These are phyloP conservation scores for Pleurotus eryngii DNA, from an alignment of 768 basidiomycete species.

Conservation along the genomic window DNA sequence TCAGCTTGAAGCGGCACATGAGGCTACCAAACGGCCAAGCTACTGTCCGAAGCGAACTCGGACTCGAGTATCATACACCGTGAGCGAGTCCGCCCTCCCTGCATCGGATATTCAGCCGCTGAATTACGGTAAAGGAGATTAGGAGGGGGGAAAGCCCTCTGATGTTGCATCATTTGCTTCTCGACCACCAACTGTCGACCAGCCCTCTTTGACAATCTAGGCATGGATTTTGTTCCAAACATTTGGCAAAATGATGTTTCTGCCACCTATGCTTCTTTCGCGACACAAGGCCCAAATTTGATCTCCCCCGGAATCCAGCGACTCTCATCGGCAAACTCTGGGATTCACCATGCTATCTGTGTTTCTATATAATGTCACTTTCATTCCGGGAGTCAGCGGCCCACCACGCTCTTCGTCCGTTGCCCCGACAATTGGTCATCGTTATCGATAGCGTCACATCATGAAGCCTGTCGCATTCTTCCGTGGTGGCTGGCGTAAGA, in stretches of 20 bases:
- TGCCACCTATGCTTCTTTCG: background rate
- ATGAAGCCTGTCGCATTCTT: slow-evolving; percentile 9
- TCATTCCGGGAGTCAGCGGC: slow-evolving; percentile 3
- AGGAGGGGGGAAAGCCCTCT: slow-evolving; percentile 5
- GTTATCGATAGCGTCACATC: background rate
- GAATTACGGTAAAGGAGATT: slow-evolving; percentile 1
- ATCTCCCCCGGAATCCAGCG: background rate
- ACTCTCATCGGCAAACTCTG: slow-evolving; percentile 6
- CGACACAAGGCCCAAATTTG: slow-evolving; percentile 3
- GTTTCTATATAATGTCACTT: slow-evolving; percentile 1
- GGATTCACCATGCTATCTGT: background rate
- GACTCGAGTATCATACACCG: too few relatives aligned
- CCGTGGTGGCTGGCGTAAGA: slow-evolving; percentile 6
- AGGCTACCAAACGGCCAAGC: slow-evolving; percentile 2
- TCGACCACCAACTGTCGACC: slow-evolving; percentile 5
- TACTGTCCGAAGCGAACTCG: background rate
- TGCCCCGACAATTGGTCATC: background rate
- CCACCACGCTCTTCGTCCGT: background rate
- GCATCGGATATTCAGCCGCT: slow-evolving; percentile 1
- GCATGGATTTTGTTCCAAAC: slow-evolving; percentile 8
- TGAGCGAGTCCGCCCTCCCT: background rate
- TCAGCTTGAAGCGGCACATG: background rate
- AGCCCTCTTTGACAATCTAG: slow-evolving; percentile 6
- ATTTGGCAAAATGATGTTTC: slow-evolving; percentile 3
- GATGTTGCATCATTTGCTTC: slow-evolving; percentile 7